phyloP scores from a whole-genome alignment of 2,329 filamentous ascomycete genomes.

The Fusarium siculi region DNA sequence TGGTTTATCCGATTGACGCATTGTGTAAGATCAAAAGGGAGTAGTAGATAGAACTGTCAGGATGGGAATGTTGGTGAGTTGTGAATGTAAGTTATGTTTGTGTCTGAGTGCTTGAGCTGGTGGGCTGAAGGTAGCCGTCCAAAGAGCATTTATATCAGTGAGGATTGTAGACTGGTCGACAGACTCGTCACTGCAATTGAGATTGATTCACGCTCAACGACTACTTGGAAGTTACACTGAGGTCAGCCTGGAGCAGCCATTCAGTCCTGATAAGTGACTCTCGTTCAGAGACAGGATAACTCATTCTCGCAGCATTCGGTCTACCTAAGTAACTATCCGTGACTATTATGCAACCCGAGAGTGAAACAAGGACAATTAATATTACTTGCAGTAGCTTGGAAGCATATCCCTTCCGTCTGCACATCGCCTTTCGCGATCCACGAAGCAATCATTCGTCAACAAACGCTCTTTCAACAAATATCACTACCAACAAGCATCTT shows the following conservation, averaged over 20 bases:
- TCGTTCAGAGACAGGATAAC: not conserved
- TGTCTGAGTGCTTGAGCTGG: not conserved
- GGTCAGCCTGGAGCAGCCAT: not conserved
- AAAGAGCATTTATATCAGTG: not conserved
- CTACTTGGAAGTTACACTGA: not conserved
- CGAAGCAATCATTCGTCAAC: not conserved
- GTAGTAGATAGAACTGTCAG: not conserved
- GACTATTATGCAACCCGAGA: rapidly evolving
- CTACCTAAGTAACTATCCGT: no score
- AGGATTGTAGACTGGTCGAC: rapidly evolving
- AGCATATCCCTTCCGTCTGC: not conserved
- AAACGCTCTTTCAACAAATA: rapidly evolving
- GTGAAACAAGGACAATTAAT: not conserved
- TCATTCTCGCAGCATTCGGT: rapidly evolving
- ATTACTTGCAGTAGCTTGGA: not conserved
- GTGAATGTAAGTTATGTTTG: not conserved
- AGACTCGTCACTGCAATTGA: not conserved
- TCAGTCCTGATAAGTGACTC: rapidly evolving
- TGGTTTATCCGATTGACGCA: not conserved
- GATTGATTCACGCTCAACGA: not conserved
- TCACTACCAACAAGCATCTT: not conserved
- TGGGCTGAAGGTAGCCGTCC: no score
- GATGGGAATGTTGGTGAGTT: not conserved
- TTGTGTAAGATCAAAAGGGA: not conserved
- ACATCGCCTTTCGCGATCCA: not conserved